Evolutionary conservation across 495 filamentous ascomycete genomes (phyloP).

Genomic region (Tuber calosporum): DNA sequence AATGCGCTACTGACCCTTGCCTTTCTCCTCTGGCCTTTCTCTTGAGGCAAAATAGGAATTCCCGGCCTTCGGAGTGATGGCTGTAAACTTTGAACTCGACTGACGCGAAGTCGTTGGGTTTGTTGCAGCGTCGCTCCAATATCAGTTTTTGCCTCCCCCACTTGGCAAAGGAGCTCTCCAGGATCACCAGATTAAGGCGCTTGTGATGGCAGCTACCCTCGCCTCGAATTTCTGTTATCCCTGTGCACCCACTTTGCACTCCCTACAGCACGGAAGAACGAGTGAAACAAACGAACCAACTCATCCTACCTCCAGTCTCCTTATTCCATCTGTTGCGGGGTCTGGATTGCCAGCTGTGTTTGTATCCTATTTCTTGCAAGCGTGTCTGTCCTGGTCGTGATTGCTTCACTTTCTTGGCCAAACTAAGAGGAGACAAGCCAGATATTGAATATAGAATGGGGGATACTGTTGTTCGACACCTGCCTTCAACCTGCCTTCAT

Average conservation of each 20-base stretch:
- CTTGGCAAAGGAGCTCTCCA: neutral
- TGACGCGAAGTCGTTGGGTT: neutral
- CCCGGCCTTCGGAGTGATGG: neutral
- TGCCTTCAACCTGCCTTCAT: no score
- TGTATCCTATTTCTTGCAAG: no score
- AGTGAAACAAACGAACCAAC: no score
- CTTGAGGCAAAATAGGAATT: neutral
- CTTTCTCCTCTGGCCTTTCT: neutral
- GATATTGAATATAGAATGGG: no score
- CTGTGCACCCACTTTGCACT: neutral
- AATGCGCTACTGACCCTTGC: conserved; percentile 9
- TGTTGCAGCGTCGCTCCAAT: neutral
- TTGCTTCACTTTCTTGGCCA: no score
- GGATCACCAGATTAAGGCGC: neutral
- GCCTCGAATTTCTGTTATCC: neutral
- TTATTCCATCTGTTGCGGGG: no score
- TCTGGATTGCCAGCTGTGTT: no score
- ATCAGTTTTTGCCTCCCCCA: neutral
- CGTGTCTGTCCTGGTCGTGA: no score
- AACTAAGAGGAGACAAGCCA: no score
- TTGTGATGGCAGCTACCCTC: neutral
- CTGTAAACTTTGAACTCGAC: neutral
- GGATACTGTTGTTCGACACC: no score
- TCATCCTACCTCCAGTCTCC: no score
- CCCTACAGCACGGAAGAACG: no score